Evolutionary conservation across 176 grass and related monocot genomes (phyloP), one percentile per base, ranked within the genome.

Genomic region (Musa troglodytarum): DNA sequence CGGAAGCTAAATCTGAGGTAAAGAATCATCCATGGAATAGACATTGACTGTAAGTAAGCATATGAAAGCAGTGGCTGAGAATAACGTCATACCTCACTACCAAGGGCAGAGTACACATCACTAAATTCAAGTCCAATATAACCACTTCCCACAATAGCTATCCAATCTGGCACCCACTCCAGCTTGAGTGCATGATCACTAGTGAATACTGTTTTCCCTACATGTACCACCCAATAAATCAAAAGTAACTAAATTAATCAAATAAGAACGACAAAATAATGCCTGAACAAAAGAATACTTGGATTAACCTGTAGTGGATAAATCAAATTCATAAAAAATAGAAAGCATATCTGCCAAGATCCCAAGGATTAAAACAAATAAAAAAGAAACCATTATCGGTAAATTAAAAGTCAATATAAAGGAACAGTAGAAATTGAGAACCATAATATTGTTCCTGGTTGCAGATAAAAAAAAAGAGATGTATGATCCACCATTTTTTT

Each of bases 91-190:
- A 93, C 94, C 90, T 98, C 94, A 55, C 90, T 93, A 80, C 90
- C 94, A 80, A 97, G 82, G 70, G 94, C 84, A 57, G 90, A 91
- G 80, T 98, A 98, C 58, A 93, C 90, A 89, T 93, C 90, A 80
- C 94, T 93, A 83, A 98, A 98, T 81, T 98, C 94, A 80, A 98
- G 94, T 66, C 88, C 90, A 91, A 98, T 93, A 79, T 98, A 98
- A 76, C 94, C 90, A 82, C 90, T 98, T 89, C 94, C 94, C 77
- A 98, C 82, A 74, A 98, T 98, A 80, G 90, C 94, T 81, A 98
- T 90, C 90, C 88, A 98, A 20, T 93, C 94, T 22, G 90, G 90
- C 63, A 98, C 86, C 78, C 86, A 93, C 78, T 91, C 90, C 54
- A 98, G 85, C 85, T 97, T 98, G 63, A 93, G 69, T 22, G 90